Conservation (phyloP, 306 rosid genomes). For the Chamaecrista fasciculata region DNA sequence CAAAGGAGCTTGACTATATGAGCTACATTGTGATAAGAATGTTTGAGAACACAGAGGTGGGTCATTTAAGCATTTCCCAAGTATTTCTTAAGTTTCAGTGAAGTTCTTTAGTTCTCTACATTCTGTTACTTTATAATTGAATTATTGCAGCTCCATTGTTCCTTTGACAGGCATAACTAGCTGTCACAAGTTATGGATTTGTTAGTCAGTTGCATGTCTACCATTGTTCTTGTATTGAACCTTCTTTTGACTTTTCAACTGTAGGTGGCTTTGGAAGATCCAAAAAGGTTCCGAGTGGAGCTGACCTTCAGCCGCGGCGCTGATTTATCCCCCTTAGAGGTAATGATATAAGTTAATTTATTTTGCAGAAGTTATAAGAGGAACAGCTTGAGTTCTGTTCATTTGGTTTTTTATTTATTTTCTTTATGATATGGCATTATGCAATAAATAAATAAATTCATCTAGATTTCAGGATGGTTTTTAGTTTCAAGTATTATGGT, state of each 20-base stretch:
- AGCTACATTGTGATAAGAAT: conserved; percentile 85
- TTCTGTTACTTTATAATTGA: conserved; percentile 20
- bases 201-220: not conserved
- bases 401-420: not conserved
- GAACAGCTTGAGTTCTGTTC: conserved; percentile 1
- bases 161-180: not conserved
- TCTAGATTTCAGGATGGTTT: conserved; percentile 5
- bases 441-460: not conserved
- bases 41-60: conserved; percentile 92
- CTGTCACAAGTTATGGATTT: not conserved
- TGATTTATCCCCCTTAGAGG: conserved; percentile 91
- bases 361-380: not conserved
- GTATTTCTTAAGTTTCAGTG: not conserved
- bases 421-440: not conserved
- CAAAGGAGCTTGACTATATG: conserved; percentile 97
- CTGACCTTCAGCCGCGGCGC: conserved; percentile 96
- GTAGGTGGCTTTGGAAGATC: conserved; percentile 81
- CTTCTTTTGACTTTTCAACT: not conserved
- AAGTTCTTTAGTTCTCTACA: not conserved
- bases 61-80: conserved; percentile 29
- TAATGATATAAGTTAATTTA: conserved; percentile 36
- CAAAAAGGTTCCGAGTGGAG: conserved; percentile 80
- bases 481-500: conserved; percentile 3
- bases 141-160: conserved; percentile 10
- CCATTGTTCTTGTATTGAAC: not conserved